Base-by-base conservation (phyloP, 2,329 filamentous ascomycete species). In the Apiospora arundinis region DNA sequence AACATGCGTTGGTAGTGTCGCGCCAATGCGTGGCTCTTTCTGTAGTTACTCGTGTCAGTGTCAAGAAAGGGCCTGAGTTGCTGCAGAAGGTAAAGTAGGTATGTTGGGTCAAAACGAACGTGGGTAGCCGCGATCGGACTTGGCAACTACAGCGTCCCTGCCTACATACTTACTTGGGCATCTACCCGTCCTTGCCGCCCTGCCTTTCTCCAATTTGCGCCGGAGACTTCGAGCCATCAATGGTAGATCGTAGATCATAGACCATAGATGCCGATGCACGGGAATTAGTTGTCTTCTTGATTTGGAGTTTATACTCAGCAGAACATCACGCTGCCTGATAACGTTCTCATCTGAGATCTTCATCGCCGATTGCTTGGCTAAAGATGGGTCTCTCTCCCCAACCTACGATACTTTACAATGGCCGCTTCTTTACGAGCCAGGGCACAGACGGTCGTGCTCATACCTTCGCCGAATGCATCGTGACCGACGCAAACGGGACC, bases 401-500 rank as follows among this genome's bases (percentile, higher is more conserved):
- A 1, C 14, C 32, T 18, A 25, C 45, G 11, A 89, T 92, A 44
- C 92, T 90, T 12, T 83, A 81, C 67, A 86, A 83, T 3, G 87
- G 90, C 83, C 92, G 88, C 44, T 86, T 90, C 76, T 88, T 89
- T 32, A 90, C 89, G 14, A 82, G 80, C 16, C 82, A 80, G 9
- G 88, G 73, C 25, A 68, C 72, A 4, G 73, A 70, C 46, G 77
- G 77, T 40, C 72, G 75, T 49, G 56, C 74, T 52, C 74, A 77
- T 70, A 72, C 74, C 11, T 85, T 85, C 73, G 80, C 80, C 66
- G 78, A 79, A 18, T 79, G 79, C 74, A 76, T 85, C 76, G 75
- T 85, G 6, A 76, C 83, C 70, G 76, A 79, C 16, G 79, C 76
- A 63, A 75, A 60, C 18, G 79, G 80, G 11, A 75, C 74, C 16